Evolutionary conservation across 1,284 basidiomycete species (phyloP), one percentile per base, ranked within the genome.

Genomic region (Leccinum angustisporum): DNA sequence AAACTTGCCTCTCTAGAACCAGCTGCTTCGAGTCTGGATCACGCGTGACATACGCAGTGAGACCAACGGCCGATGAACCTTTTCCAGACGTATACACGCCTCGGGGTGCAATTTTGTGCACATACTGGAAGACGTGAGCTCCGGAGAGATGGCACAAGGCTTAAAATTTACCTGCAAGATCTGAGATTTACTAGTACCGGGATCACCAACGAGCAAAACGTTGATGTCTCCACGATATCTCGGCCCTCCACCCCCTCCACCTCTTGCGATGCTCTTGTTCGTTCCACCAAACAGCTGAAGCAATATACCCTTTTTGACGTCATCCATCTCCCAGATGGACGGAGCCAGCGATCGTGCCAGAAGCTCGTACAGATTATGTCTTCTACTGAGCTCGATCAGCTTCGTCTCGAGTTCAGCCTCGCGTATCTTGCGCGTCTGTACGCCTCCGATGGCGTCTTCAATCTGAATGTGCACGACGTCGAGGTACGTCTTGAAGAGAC

Each of bases 11-110:
- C 74, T 99, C 97, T 58, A 99, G 83, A 5, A 99, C 97, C 16
- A 99, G 86, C 74, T 99, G 97, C 78, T 97, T 98, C 43, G 95
- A 94, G 75, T 99, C 97, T 0, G 97, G 95, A 77, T 99, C 97
- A 56, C 97, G 88, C 21, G 97, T 99, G 21, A 99, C 94, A 76
- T 98, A 98, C 0, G 97, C 97, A 1, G 97, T 99, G 67, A 99
- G 80, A 87, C 97, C 97, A 62, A 99, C 97, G 9, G 97, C 97
- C 0, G 96, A 98, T 7, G 95, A 98, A 16, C 97, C 96, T 75
- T 98, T 98, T 33, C 97, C 97, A 9, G 95, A 97, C 0, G 95
- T 94, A 76, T 94, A 98, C 7, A 99, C 97, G 54, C 97, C 97
- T 62, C 97, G 86, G 53, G 97, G 97, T 0, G 97, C 96, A 65